A percentile compares a stretch with the other conserved stretches of the same genome.
phyloP scores from a whole-genome alignment of 139 green algal species.

The Nannochloris sp. region DNA sequence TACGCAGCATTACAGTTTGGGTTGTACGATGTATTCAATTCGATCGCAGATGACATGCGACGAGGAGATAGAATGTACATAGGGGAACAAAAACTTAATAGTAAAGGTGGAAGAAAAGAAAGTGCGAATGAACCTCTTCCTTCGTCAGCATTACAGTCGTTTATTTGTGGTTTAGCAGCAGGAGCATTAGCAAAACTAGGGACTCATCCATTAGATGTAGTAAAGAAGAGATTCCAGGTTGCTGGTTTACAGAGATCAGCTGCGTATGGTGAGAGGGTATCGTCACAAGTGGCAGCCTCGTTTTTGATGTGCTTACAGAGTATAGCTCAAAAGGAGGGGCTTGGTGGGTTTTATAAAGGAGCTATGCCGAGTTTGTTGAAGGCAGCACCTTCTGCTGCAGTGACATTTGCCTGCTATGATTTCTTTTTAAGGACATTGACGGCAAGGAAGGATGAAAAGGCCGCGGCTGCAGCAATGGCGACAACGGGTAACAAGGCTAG shows the following conservation, averaged over 20 bases:
- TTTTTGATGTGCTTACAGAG: constrained; percentile 46
- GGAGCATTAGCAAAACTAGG: constrained; percentile 81
- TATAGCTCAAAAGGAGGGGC: constrained; percentile 59
- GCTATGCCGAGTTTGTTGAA: constrained; percentile 84
- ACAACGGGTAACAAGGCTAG: too few relatives aligned
- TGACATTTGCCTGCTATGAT: constrained; percentile 87
- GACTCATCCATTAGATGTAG: constrained; percentile 92
- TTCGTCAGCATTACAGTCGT: constrained; percentile 17
- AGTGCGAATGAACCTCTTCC: background rate
- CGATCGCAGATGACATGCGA: background rate
- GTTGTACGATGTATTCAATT: constrained; percentile 84
- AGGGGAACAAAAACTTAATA: background rate
- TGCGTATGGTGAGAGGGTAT: constrained; percentile 69
- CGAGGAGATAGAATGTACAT: too few relatives aligned
- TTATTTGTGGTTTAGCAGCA: constrained; percentile 67
- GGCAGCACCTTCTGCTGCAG: constrained; percentile 80
- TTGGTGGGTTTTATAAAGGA: constrained; percentile 91
- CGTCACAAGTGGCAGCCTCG: constrained; percentile 27
- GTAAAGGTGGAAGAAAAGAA: too few relatives aligned
- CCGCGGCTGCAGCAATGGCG: too few relatives aligned
- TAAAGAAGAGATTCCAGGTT: constrained; percentile 96
- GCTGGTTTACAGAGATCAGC: constrained; percentile 56
- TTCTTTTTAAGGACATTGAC: constrained; percentile 8
- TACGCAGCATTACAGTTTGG: constrained; percentile 97
- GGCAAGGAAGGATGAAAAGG: too few relatives aligned